These are phyloP conservation scores for Carpinus fangiana DNA, from an alignment of 306 rosid species.

Conservation along the genomic window DNA sequence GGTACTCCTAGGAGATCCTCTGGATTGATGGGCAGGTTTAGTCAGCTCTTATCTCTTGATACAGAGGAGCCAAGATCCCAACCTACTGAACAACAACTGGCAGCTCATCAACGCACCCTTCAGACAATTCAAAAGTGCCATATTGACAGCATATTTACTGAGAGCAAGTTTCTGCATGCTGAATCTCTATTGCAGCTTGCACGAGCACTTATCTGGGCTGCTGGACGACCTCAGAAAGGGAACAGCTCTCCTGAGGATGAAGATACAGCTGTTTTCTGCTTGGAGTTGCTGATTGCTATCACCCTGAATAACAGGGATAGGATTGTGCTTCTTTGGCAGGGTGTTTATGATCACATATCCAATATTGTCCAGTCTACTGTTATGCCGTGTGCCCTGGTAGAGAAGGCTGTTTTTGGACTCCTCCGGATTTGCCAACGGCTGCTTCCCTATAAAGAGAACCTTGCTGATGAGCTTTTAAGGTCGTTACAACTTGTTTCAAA, in stretches of 20 bases:
- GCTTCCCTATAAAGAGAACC: constrained; percentile 95
- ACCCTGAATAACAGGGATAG: constrained; percentile 95
- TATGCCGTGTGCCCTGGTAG: constrained; percentile 94
- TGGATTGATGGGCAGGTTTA: constrained; percentile 96
- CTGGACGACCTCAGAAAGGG: constrained; percentile 89
- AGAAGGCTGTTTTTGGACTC: constrained; percentile 97
- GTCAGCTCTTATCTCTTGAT: constrained; percentile 96
- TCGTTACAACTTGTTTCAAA: constrained; percentile 90
- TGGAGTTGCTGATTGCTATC: constrained; percentile 92
- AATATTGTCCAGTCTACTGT: constrained; percentile 93
- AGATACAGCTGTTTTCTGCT: constrained; percentile 96
- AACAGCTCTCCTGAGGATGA: constrained; percentile 91
- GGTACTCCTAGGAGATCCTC: constrained; percentile 95
- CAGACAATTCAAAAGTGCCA: constrained; percentile 92
- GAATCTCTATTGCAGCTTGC: constrained; percentile 94
- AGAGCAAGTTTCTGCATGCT: constrained; percentile 94
- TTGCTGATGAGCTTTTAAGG: constrained; percentile 94
- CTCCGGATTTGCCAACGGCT: constrained; percentile 93
- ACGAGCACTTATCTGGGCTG: constrained; percentile 89
- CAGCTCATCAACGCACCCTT: constrained; percentile 95
- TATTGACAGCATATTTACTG: constrained; percentile 91
- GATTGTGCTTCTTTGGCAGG: constrained; percentile 92
- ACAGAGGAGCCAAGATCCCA: constrained; percentile 97
- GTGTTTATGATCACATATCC: constrained; percentile 93
- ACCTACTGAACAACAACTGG: constrained; percentile 98